These are phyloP conservation scores for Colletotrichum limetticola DNA, from an alignment of 2,329 filamentous ascomycete genomes.

Conservation along the genomic window DNA sequence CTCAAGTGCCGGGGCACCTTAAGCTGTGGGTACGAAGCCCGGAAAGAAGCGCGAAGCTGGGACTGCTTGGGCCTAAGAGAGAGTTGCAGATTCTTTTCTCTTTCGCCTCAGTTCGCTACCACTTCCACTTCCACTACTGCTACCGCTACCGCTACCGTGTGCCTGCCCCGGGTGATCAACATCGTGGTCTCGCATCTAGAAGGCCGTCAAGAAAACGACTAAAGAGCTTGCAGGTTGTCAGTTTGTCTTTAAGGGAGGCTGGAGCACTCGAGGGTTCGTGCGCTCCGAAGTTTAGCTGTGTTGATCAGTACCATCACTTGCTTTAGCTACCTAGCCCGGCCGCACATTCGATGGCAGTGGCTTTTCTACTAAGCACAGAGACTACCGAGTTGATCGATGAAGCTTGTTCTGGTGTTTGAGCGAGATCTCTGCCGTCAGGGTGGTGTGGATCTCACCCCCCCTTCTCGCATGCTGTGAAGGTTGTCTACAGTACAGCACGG, in stretches of 20 bases:
- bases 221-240: not conserved
- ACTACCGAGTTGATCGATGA: not conserved
- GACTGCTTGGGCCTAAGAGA: too few relatives aligned
- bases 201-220: not conserved
- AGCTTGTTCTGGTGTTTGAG: constrained; percentile 5
- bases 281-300: not conserved
- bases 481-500: not conserved
- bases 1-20: not conserved
- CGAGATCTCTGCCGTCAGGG: constrained; percentile 4
- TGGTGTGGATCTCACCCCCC: not conserved
- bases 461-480: not conserved
- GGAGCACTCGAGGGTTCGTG: not conserved
- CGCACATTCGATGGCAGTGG: not conserved
- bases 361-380: not conserved
- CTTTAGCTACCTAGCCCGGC: not conserved
- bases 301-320: too few relatives aligned
- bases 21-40: not conserved
- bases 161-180: not conserved
- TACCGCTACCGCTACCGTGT: too few relatives aligned
- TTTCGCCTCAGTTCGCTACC: too few relatives aligned
- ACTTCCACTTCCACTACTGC: not conserved
- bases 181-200: not conserved
- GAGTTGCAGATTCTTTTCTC: too few relatives aligned
- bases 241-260: not conserved
- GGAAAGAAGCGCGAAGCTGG: not conserved